Conservation (phyloP, 2,329 filamentous ascomycete species). For the Diplodia scrobiculata region DNA sequence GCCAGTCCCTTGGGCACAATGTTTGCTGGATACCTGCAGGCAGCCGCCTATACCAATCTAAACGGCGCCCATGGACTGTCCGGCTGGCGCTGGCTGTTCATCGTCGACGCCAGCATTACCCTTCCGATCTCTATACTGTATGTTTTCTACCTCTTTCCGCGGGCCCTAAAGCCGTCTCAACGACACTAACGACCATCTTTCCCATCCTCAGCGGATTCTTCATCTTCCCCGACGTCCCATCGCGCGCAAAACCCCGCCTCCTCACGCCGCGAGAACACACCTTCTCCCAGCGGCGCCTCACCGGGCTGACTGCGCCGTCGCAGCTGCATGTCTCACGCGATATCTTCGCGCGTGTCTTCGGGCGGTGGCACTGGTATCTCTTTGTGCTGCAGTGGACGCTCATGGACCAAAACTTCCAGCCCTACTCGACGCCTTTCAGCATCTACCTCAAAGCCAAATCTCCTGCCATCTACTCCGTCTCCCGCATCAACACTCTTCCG, state of each 20-base stretch:
- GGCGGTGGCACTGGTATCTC: constrained; percentile 47
- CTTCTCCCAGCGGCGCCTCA: constrained; percentile 33
- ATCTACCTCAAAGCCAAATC: constrained; percentile 47
- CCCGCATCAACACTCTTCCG: constrained; percentile 48
- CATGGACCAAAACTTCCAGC: constrained; percentile 46
- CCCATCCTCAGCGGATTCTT: background rate
- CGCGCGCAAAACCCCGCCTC: constrained; percentile 43
- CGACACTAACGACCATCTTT: background rate
- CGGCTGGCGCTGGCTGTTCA: constrained; percentile 40
- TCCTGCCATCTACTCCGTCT: constrained; percentile 38
- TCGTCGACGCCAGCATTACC: constrained; percentile 45
- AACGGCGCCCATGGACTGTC: constrained; percentile 36
- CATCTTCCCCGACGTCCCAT: constrained; percentile 46
- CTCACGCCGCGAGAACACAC: constrained; percentile 35
- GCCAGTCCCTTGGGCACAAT: constrained; percentile 40
- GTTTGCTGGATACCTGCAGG: constrained; percentile 43
- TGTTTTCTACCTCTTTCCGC: background rate
- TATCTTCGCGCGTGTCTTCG: constrained; percentile 46
- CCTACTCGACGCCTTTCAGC: constrained; percentile 44
- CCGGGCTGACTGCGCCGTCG: constrained; percentile 37
- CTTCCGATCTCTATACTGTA: constrained; percentile 40
- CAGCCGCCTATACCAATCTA: constrained; percentile 40
- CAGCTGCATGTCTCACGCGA: constrained; percentile 40
- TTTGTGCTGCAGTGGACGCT: constrained; percentile 42
- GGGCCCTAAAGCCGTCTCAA: background rate